Conservation (phyloP, 495 filamentous ascomycete genomes). For the Penicillium turbatum region DNA sequence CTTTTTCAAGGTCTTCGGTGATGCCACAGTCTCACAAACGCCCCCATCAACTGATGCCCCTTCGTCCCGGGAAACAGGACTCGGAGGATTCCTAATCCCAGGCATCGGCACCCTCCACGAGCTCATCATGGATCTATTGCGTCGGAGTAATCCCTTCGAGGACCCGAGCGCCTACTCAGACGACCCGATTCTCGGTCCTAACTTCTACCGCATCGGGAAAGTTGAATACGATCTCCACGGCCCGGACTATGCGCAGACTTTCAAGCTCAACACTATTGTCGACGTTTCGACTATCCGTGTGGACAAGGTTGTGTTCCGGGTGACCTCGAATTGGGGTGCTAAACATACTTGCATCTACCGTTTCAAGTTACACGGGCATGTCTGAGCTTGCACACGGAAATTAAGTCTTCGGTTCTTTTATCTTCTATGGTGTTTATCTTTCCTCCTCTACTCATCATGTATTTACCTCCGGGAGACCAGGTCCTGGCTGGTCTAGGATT, state of each 20-base stretch:
- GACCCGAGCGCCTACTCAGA: constrained; percentile 30
- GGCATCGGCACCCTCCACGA: constrained; percentile 26
- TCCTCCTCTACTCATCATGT: not conserved
- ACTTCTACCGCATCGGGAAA: constrained; percentile 43
- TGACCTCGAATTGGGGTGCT: constrained; percentile 47
- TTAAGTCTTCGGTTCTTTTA: not conserved
- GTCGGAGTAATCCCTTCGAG: constrained; percentile 25
- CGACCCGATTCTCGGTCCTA: constrained; percentile 29
- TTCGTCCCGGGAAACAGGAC: constrained; percentile 11
- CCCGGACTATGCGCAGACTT: constrained; percentile 33
- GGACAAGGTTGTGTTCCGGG: constrained; percentile 40
- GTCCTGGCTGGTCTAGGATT: not conserved
- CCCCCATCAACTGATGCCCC: constrained; percentile 4
- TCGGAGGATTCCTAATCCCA: constrained; percentile 13
- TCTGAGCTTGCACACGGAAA: constrained; percentile 14
- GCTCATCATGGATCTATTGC: constrained; percentile 31
- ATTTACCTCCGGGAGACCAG: not conserved
- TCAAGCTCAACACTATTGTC: constrained; percentile 32
- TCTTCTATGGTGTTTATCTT: constrained; percentile 3
- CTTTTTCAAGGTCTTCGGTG: not conserved
- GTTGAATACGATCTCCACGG: constrained; percentile 40
- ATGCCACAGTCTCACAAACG: not conserved
- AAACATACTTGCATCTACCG: constrained; percentile 47
- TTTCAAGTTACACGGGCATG: constrained; percentile 39
- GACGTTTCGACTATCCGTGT: constrained; percentile 36